These are phyloP conservation scores for Pythium rhizo-oryzae DNA, from an alignment of 352 stramenopile species.

Conservation along the genomic window DNA sequence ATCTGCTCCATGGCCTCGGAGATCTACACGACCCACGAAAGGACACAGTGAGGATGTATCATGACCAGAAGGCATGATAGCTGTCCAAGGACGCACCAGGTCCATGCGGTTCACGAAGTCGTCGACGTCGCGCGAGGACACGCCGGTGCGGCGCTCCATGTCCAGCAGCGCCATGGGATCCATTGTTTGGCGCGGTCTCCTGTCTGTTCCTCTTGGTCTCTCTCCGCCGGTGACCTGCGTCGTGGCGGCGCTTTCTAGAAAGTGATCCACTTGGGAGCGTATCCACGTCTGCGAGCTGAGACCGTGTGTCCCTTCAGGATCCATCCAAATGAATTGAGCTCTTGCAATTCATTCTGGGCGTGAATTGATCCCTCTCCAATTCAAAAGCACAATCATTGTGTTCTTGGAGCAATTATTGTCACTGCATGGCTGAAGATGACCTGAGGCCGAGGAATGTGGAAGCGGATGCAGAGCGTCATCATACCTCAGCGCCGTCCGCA, in stretches of 20 bases:
- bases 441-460: too few species aligned
- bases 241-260: background rate
- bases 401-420: too few species aligned
- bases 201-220: too few species aligned
- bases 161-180: constrained; percentile 64
- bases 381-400: background rate
- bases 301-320: background rate
- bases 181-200: constrained; percentile 33
- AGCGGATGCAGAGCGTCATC: too few species aligned
- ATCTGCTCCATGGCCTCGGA: constrained; percentile 77
- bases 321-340: background rate
- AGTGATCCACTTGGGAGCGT: background rate
- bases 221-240: background rate
- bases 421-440: too few species aligned
- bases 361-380: background rate
- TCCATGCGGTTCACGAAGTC: constrained; percentile 75
- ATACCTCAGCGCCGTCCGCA: too few species aligned
- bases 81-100: constrained; percentile 36
- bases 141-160: constrained; percentile 68
- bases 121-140: constrained; percentile 68
- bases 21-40: constrained; percentile 37
- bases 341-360: background rate
- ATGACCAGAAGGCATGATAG: background rate
- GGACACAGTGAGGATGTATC: background rate
- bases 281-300: background rate